Evolutionary conservation across 202 grass and related monocot genomes (phyloP), one percentile per base, ranked within the genome.

Genomic region (Zoysia matrella): DNA sequence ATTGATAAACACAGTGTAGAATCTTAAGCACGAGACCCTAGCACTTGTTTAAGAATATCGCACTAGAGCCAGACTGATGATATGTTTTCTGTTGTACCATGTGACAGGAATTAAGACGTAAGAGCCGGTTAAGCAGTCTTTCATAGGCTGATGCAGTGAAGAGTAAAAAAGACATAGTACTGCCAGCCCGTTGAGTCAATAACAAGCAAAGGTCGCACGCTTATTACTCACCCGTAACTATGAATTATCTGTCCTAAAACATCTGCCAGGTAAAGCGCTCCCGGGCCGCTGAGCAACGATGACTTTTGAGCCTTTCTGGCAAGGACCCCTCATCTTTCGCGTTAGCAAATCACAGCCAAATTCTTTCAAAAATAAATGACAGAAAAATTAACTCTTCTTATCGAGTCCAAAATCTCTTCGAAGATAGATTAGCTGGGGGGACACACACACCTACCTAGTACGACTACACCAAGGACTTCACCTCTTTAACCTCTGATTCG

Each of bases 151-250:
- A 43, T 18, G 67, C 65, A 55, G 41, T 62, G 72, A 45, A 40
- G 44, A 48, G 47, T n/a, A n/a, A n/a, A n/a, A n/a, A n/a, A n/a
- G n/a, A n/a, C n/a, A n/a, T n/a, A n/a, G n/a, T n/a, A n/a, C n/a
- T n/a, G n/a, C 11, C 18, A 10, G 5, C 18, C 43, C 11, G 14
- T 81, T 72, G 82, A 89, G 82, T 89, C 13, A 16, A 67, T 10
- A 65, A 3, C 66, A 85, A 89, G 77, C 87, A 89, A 89, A 85
- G 71, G 16, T 71, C 36, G 51, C 72, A 81, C 51, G 82, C 52
- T 85, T 72, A 76, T 80, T 65, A 56, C 22, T 22, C 22, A 22
- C 22, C 22, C 60, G 75, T 65, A 56, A 65, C 64, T 46, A 53
- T 47, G 61, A 68, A 78, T 60, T 68, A 67, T 78, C 73, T 63